Evolutionary conservation across 208 protist genomes (phyloP), one percentile per base, ranked within the genome.

Genomic region (Trypanosoma boissoni): DNA sequence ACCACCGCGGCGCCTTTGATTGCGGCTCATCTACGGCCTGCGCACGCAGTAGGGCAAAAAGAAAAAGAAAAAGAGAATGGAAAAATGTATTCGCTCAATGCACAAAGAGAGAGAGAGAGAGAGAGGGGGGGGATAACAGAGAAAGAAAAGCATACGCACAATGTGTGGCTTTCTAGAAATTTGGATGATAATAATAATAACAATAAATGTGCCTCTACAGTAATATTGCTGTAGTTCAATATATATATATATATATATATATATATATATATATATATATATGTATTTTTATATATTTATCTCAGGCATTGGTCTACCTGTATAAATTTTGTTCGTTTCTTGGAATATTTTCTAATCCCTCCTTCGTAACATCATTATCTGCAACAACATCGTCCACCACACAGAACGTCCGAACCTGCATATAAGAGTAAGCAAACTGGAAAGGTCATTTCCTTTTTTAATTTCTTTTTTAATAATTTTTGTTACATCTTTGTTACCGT

Each of bases 1-100:
- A 24, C 80, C 80, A 32, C 78, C 74, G 29, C 82, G 86, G 42
- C 83, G 62, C 48, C 71, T 86, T 48, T 91, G 81, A 56, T 89
- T 91, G 16, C 87, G 72, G 45, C 81, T 85, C 79, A 89, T 87
- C 42, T 18, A 8, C 32, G 32, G 1, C 20, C 31, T n/a, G n/a
- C n/a, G n/a, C n/a, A n/a, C n/a, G n/a, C n/a, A n/a, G n/a, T 60
- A 45, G n/a, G 29, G 24, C 5, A 70, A 45, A 50, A 41, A 53
- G 23, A 57, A 34, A 61, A 7, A 48, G 53, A 46, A 58, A 24
- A 29, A 36, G 41, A 20, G 34, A 58, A 55, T 26, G 20, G 3
- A 49, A 24, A 42, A 18, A 32, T 27, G 53, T 12, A 36, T 18
- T 14, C 12, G n/a, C n/a, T n/a, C n/a, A n/a, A n/a, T n/a, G n/a